A percentile compares a stretch with the other conserved stretches of the same genome.
Evolutionary conservation across 192 early-diverging fungal species (phyloP).

Genomic region (Coemansia sp.): DNA sequence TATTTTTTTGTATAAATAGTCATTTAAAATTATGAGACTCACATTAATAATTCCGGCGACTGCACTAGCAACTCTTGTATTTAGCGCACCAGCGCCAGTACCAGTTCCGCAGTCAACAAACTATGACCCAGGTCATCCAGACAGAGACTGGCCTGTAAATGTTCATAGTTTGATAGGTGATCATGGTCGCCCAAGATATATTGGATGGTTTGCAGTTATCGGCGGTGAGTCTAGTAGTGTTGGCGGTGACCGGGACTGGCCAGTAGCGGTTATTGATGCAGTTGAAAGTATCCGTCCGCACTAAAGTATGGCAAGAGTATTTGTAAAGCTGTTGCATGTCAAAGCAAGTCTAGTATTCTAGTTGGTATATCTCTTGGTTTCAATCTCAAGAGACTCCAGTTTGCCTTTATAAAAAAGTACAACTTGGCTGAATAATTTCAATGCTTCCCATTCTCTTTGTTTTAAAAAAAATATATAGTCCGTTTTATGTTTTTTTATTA

Average conservation of each 20-base stretch:
- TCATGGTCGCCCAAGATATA: not conserved
- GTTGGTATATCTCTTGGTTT: too few relatives aligned
- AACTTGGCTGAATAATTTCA: not conserved
- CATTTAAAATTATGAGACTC: not conserved
- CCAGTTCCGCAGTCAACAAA: not conserved
- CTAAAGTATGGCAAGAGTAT: too few relatives aligned
- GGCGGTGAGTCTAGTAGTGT: not conserved
- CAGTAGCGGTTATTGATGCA: constrained; percentile 29
- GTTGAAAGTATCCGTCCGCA: not conserved
- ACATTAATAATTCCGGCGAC: not conserved
- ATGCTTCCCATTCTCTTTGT: too few relatives aligned
- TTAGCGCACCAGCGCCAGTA: not conserved
- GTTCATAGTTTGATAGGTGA: constrained; percentile 11
- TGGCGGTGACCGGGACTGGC: constrained; percentile 36
- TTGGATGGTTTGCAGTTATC: not conserved
- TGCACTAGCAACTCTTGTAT: not conserved
- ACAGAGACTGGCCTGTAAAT: constrained; percentile 43
- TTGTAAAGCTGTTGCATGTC: too few relatives aligned
- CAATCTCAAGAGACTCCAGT: too few relatives aligned
- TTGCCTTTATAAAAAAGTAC: not conserved
- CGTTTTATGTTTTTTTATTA: constrained; percentile 3
- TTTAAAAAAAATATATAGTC: not conserved
- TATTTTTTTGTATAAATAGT: constrained; percentile 5
- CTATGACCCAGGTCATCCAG: constrained; percentile 23
- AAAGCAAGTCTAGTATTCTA: too few relatives aligned